Conservation (phyloP, 2,329 filamentous ascomycete genomes). For the Sclerotinia borealis region DNA sequence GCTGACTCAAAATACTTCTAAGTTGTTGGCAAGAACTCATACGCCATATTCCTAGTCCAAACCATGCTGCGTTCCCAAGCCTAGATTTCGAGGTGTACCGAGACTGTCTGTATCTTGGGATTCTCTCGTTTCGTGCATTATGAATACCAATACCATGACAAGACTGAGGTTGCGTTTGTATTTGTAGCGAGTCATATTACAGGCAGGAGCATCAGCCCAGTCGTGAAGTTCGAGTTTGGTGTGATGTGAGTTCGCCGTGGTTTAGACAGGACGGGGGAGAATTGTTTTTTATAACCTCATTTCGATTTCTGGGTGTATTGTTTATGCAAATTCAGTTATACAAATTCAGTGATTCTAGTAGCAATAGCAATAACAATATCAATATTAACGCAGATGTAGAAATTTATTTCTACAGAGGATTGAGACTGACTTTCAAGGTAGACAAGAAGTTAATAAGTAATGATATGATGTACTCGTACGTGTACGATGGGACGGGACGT, state of each 20-base stretch:
- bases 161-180: slow-evolving; percentile 13
- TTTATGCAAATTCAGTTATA: too few relatives aligned
- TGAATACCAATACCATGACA: slow-evolving; percentile 9
- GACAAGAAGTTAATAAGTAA: neutral
- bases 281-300: slow-evolving; percentile 17
- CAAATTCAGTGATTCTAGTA: neutral
- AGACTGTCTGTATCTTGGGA: slow-evolving; percentile 10
- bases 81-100: neutral
- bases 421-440: neutral
- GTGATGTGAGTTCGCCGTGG: slow-evolving; percentile 4
- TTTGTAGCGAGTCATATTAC: slow-evolving; percentile 10
- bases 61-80: neutral
- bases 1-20: too few relatives aligned
- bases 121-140: slow-evolving; percentile 12
- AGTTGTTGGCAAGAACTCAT: neutral
- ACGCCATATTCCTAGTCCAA: neutral
- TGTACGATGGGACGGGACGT: too few relatives aligned
- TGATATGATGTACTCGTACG: too few relatives aligned
- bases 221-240: slow-evolving; percentile 3
- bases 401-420: too few relatives aligned
- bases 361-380: too few relatives aligned
- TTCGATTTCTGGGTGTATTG: neutral
- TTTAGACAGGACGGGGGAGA: slow-evolving; percentile 6
- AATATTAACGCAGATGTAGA: too few relatives aligned
- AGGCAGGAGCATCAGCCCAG: neutral